Evolutionary conservation across 768 basidiomycete species (phyloP).

Genomic region (Hericium coralloides): DNA sequence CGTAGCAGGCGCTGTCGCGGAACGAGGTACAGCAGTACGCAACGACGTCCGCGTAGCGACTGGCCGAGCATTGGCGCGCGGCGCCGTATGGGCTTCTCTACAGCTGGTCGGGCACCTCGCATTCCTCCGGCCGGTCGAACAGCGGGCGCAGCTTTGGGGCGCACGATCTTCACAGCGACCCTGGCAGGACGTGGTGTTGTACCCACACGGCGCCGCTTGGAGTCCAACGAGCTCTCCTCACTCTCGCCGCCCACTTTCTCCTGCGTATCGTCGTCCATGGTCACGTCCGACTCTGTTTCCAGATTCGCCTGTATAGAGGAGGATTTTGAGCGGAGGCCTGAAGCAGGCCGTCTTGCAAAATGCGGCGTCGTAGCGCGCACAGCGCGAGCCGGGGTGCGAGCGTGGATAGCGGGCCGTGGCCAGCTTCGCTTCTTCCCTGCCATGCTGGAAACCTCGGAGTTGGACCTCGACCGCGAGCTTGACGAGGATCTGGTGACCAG

Average conservation of each 20-base stretch:
- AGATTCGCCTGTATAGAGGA: constrained; percentile 3
- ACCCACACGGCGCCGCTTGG: constrained; percentile 9
- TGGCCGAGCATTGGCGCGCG: background rate
- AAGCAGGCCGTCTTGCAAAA: background rate
- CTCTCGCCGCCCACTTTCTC: background rate
- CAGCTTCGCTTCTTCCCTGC: constrained; percentile 20
- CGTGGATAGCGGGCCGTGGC: constrained; percentile 8
- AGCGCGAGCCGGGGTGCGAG: constrained; percentile 3
- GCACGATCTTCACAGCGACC: no score
- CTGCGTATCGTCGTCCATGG: constrained; percentile 7
- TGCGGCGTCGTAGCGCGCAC: constrained; percentile 3
- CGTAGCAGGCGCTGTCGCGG: background rate
- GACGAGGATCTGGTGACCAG: constrained; percentile 22
- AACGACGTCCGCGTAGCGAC: background rate
- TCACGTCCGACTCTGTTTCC: constrained; percentile 10
- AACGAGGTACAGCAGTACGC: background rate
- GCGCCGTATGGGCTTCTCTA: background rate
- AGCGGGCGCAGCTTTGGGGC: no score
- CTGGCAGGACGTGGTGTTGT: background rate
- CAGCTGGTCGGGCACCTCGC: no score
- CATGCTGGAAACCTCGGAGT: constrained; percentile 14
- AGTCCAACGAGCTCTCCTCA: constrained; percentile 1
- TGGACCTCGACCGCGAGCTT: constrained; percentile 11
- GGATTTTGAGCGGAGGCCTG: constrained; percentile 3
- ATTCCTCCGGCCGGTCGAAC: no score